Conservation (phyloP, 805 yeast species). For the Scheffersomyces coipomensis region DNA sequence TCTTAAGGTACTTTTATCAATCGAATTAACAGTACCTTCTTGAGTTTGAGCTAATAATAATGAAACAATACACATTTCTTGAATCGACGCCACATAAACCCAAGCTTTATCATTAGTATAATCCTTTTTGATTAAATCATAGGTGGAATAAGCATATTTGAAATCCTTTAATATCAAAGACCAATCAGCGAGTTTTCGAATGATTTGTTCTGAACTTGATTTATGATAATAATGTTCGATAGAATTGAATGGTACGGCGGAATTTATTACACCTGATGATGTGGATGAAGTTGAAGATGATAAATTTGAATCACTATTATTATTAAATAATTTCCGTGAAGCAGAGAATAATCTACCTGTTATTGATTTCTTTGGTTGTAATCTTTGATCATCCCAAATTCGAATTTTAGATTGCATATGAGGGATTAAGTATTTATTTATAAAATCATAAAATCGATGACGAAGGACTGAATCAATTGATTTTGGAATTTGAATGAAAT, state of each 20-base stretch:
- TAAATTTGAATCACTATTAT: constrained; percentile 9
- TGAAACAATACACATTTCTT: constrained; percentile 82
- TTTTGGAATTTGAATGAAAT: constrained; percentile 23
- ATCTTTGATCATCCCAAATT: constrained; percentile 80
- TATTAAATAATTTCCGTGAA: constrained; percentile 55
- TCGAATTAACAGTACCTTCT: constrained; percentile 29
- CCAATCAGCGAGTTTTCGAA: constrained; percentile 89
- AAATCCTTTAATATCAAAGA: constrained; percentile 88
- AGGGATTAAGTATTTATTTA: constrained; percentile 59
- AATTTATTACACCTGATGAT: not conserved
- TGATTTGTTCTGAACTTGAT: constrained; percentile 64
- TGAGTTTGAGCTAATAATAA: constrained; percentile 59
- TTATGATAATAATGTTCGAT: constrained; percentile 59
- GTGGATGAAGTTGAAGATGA: constrained; percentile 3
- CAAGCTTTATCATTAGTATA: constrained; percentile 76
- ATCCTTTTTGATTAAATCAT: constrained; percentile 80
- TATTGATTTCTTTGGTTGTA: constrained; percentile 73
- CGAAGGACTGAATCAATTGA: constrained; percentile 40
- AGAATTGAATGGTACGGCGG: constrained; percentile 38
- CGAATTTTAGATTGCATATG: constrained; percentile 83
- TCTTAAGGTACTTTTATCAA: constrained; percentile 37
- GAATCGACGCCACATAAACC: constrained; percentile 76
- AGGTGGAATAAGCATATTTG: constrained; percentile 76
- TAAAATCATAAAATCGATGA: constrained; percentile 44
- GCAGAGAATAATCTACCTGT: constrained; percentile 72